A percentile compares a stretch with the other conserved stretches of the same genome.
phyloP scores from a whole-genome alignment of 192 early-diverging fungal species.

The Phycomyces blakesleeanus region DNA sequence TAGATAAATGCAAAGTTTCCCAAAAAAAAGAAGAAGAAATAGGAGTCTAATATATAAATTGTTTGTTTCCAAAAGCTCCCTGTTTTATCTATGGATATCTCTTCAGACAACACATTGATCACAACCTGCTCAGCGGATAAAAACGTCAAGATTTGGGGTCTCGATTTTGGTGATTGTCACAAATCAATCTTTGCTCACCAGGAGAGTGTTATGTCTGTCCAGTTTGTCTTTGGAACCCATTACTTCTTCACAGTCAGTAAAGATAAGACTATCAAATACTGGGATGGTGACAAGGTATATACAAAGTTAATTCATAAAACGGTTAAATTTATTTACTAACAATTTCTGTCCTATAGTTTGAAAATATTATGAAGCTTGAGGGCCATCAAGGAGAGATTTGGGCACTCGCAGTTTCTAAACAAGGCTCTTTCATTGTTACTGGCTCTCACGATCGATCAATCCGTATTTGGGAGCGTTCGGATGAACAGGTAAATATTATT shows the following conservation, averaged over 20 bases:
- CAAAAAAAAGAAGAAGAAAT: no score
- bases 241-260: conserved; percentile 93
- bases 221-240: conserved; percentile 93
- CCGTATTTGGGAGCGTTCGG: conserved; percentile 93
- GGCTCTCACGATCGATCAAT: conserved; percentile 93
- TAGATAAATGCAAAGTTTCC: no score
- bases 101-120: conserved; percentile 86
- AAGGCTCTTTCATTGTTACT: conserved; percentile 85
- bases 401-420: conserved; percentile 85
- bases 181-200: conserved; percentile 90
- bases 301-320: background rate
- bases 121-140: conserved; percentile 96
- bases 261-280: conserved; percentile 88
- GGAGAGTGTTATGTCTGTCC: conserved; percentile 82
- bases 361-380: conserved; percentile 89
- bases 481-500: conserved; percentile 61
- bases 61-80: no score
- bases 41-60: no score
- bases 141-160: conserved; percentile 97
- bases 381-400: conserved; percentile 94
- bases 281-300: conserved; percentile 88
- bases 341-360: conserved; percentile 58
- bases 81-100: conserved; percentile 98
- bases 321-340: background rate
- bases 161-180: conserved; percentile 99